Evolutionary conservation across 495 filamentous ascomycete species (phyloP), one percentile per base, ranked within the genome.

Genomic region (Hypoxylon subgilvum): DNA sequence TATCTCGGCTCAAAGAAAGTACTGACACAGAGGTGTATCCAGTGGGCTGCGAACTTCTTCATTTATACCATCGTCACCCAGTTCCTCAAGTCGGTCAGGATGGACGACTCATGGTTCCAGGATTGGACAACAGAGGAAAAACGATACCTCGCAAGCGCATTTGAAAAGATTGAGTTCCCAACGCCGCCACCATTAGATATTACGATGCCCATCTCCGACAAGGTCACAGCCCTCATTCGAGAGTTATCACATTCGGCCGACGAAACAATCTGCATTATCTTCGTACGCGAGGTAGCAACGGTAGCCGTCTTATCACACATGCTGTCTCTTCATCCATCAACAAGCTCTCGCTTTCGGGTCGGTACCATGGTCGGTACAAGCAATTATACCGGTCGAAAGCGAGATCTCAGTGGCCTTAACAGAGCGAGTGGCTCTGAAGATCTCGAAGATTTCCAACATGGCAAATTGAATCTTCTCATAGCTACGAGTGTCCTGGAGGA

Each of bases 401-500:
- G 71, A 28, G 75, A 78, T 28, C 74, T 96, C 8, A 78, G 81
- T 3, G 87, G 93, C 31, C 72, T 92, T 10, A 74, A 80, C 1
- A 78, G 79, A 6, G 60, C 72, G 6, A 80, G 80, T 7, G 74
- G 89, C 49, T 67, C 75, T 30, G 56, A 79, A 17, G 85, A 86
- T 0, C 79, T 98, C 1, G 75, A 84, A 6, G 77, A 85, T 10
- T 92, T 98, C 56, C 82, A 84, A 13, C 62, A 67, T 2, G 90
- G 92, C 6, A 74, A 72, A 3, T 84, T 83, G 23, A 94, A 96
- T 61, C 76, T 98, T 1, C 77, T 98, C 7, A 73, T 98, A 5
- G 83, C 90, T 0, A 97, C 93, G 0, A 88, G 83, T 63, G 92
- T 92, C 0, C 74, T 96, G 0, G 93, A 97, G 71, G 94, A 98